These are phyloP conservation scores for Peronosclerospora sorghi DNA, from an alignment of 352 stramenopile species.

Conservation along the genomic window DNA sequence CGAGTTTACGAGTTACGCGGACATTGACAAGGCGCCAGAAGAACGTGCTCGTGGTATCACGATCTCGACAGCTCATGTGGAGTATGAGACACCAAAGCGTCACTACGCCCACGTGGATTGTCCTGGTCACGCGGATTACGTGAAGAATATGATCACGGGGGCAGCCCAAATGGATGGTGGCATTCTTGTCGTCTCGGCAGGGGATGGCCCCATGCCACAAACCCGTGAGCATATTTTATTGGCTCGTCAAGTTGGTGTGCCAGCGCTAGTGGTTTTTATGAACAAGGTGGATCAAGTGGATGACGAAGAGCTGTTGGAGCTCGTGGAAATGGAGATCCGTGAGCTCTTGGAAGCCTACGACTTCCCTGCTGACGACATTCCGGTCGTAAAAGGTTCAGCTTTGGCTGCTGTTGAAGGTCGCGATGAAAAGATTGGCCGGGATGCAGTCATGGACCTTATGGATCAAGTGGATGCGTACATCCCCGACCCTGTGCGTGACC, in stretches of 20 bases:
- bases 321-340: constrained; percentile 29
- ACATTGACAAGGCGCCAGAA: constrained; percentile 95
- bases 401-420: constrained; percentile 87
- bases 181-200: constrained; percentile 87
- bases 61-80: constrained; percentile 20
- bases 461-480: constrained; percentile 80
- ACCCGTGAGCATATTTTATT: constrained; percentile 96
- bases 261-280: constrained; percentile 91
- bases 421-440: constrained; percentile 73
- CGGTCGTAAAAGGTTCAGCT: constrained; percentile 89
- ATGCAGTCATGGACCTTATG: constrained; percentile 92
- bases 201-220: constrained; percentile 68
- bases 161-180: constrained; percentile 93
- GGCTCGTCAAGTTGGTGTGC: constrained; percentile 86
- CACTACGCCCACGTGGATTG: constrained; percentile 91
- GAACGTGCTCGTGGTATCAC: constrained; percentile 24
- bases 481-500: constrained; percentile 73
- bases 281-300: constrained; percentile 86
- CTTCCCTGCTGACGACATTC: constrained; percentile 92
- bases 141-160: constrained; percentile 98
- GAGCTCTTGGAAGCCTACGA: constrained; percentile 87
- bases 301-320: constrained; percentile 23
- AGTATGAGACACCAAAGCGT: constrained; percentile 20
- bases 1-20: constrained; percentile 82
- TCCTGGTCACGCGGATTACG: constrained; percentile 72